Evolutionary conservation across 2,329 filamentous ascomycete species (phyloP), one percentile per base, ranked within the genome.

Genomic region (Talaromyces sp.): DNA sequence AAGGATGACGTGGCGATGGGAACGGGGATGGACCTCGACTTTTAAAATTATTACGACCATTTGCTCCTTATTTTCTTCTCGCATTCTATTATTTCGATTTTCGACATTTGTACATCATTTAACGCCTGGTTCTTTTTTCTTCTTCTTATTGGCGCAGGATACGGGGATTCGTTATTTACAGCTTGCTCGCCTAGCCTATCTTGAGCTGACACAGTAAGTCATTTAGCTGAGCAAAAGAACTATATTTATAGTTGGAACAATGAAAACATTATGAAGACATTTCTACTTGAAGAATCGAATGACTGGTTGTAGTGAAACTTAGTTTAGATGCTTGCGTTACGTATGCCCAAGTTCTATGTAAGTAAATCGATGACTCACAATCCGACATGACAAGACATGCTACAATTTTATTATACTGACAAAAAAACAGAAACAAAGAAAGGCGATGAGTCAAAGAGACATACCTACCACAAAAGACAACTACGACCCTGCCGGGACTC

Each of bases 21-120:
- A 55, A 68, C 55, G 64, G 69, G 69, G 56, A 78, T 78, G 75
- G 76, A 78, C 55, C 76, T 78, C 62, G 76, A 78, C 62, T 67
- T 69, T 34, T 76, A 68, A 59, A 40, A 12, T 36, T 36, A 27
- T 27, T 3, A 47, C 44, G 23, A 23, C 55, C 55, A 31, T 47
- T 28, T 47, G 40, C n/a, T 33, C 44, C 23, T 34, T 33, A 28
- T 27, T 27, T 34, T 27, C 16, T 51, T 44, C 14, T 50, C 4
- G 18, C 23, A 27, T 57, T 42, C 2, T 40, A 28, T 47, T 47
- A 47, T n/a, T 47, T 47, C 42, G 42, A 27, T n/a, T 31, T 33
- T 58, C 60, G 44, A 42, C 59, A 28, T 54, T 59, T 57, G 44
- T 47, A 27, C 10, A 47, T 47, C 44, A 27, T 47, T 47, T 47